Evolutionary conservation across 768 basidiomycete genomes (phyloP), one percentile per base, ranked within the genome.

Genomic region (Tulasnella sp.): DNA sequence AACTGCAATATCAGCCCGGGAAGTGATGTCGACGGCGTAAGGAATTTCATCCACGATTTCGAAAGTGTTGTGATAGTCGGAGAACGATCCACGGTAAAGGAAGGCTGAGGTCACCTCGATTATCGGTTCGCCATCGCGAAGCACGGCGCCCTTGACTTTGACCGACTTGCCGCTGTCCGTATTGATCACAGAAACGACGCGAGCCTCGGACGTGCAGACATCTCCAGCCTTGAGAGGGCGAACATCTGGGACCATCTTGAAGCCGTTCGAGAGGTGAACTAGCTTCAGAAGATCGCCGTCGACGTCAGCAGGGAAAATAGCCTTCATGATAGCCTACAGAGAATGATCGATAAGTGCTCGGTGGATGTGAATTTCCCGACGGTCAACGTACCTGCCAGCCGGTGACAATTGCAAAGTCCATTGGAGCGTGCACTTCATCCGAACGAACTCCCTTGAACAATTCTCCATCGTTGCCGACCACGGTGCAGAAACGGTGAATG

Each of bases 361-460:
- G 10, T 19, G 10, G 0, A 10, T 10, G 27, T 36, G 78, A 39
- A 62, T 7, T 52, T 21, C n/a, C 52, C 52, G 52, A 21, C n/a
- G 39, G 34, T 56, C 8, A 75, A 86, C 92, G 80, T 84, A 96
- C 96, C 92, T 97, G 92, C 98, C 98, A 99, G 71, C 97, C 97
- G 56, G 96, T 92, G 75, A 99, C 97, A 83, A 99, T 99, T 36
- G 97, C 95, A 83, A 98, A 99, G 86, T 99, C 97, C 95, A 99
- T 97, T 0, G 98, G 98, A 1, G 97, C 96, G 83, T 93, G 90
- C 68, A 95, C 90, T 44, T 88, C 88, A 71, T 83, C 85, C 34
- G 88, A 87, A 79, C 95, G 89, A 3, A 88, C 90, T 18, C 89
- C 87, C 89, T 97, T 95, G 89, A 97, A 99, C 1, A 90, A 89